These are phyloP conservation scores for Cunninghamia lanceolata DNA, from an alignment of 75 land plant species.

Conservation along the genomic window DNA sequence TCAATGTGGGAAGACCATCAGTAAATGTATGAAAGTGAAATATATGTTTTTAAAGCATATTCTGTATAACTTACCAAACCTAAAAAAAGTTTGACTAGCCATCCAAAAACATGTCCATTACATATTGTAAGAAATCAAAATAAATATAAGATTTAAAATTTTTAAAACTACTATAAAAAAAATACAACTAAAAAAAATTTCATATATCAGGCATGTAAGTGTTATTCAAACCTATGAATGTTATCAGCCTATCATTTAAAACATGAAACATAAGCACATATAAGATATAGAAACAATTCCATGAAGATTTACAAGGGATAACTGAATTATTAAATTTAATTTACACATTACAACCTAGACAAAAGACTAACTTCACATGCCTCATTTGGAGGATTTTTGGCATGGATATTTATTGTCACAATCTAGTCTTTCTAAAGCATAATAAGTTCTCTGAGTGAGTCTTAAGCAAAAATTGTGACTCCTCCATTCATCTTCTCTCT, in stretches of 20 bases:
- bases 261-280: not conserved
- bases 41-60: not conserved
- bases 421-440: not conserved
- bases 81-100: not conserved
- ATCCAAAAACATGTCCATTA: not conserved
- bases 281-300: not conserved
- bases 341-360: not conserved
- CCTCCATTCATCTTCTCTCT: too few relatives aligned
- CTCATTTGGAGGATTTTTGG: not conserved
- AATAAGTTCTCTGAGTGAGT: too few relatives aligned
- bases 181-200: too few relatives aligned
- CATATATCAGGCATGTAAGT: too few relatives aligned
- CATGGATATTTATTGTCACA: not conserved
- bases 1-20: not conserved
- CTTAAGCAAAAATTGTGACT: too few relatives aligned
- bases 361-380: too few relatives aligned
- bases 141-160: too few relatives aligned
- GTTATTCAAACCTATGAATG: not conserved
- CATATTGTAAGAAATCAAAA: not conserved
- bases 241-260: not conserved
- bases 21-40: not conserved
- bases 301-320: too few relatives aligned
- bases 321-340: too few relatives aligned
- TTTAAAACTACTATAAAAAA: not conserved
- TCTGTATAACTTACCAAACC: not conserved